Evolutionary conservation across 305 asterid species (phyloP).

Genomic region (Fraxinus floribunda): DNA sequence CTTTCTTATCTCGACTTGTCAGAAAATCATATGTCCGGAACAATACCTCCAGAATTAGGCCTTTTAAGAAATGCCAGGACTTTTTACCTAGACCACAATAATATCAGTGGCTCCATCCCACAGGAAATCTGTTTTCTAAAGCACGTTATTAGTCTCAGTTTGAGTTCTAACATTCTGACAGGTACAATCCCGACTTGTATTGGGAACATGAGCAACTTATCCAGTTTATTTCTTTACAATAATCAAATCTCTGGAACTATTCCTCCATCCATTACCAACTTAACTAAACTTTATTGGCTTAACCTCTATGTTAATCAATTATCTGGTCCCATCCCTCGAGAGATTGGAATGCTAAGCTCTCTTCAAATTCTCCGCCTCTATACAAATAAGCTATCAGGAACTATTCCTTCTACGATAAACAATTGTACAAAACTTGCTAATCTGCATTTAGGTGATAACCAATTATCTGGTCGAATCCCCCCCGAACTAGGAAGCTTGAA

Average conservation of each 20-base stretch:
- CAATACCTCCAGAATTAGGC: conserved; percentile 22
- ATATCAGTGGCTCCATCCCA: conserved; percentile 16
- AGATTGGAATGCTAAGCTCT: conserved; percentile 15
- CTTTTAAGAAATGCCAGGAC: background rate
- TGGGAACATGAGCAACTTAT: conserved; percentile 9
- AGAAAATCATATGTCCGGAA: conserved; percentile 14
- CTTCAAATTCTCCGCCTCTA: background rate
- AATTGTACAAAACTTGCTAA: background rate
- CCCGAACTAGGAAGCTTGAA: conserved; percentile 16
- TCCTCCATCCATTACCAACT: conserved; percentile 22
- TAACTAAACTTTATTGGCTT: background rate
- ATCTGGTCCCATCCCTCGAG: conserved; percentile 11
- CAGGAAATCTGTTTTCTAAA: conserved; percentile 11
- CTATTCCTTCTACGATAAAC: background rate
- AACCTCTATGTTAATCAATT: background rate
- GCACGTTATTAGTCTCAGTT: background rate
- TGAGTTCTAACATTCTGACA: conserved; percentile 7
- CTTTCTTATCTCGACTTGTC: conserved; percentile 21
- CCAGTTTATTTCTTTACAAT: background rate
- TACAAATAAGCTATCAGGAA: conserved; percentile 12
- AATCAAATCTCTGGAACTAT: conserved; percentile 22
- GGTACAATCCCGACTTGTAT: conserved; percentile 16
- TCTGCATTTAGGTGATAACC: background rate
- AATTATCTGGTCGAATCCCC: conserved; percentile 29
- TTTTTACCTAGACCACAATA: background rate